A percentile compares a stretch with the other conserved stretches of the same genome.
phyloP scores from a whole-genome alignment of 2,329 filamentous ascomycete species.

The Escovopsis sp. region DNA sequence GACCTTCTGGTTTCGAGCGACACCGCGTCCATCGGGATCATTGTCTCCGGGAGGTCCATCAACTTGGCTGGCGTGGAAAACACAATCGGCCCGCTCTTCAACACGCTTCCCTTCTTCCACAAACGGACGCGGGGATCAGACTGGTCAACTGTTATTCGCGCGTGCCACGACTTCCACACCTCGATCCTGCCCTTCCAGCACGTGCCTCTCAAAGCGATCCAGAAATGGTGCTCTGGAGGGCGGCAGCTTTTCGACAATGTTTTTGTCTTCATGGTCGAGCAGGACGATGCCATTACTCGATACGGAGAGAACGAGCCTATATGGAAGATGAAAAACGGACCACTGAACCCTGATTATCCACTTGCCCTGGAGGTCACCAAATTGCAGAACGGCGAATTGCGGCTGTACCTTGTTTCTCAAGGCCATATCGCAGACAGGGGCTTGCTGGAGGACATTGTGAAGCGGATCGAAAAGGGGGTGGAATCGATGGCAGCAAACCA shows the following conservation, averaged over 20 bases:
- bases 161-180: slow-evolving; percentile 58
- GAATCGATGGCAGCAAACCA: slow-evolving; percentile 5
- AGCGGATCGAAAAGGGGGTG: slow-evolving; percentile 19
- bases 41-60: slow-evolving; percentile 65
- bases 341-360: slow-evolving; percentile 49
- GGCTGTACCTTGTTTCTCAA: slow-evolving; percentile 45
- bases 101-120: slow-evolving; percentile 63
- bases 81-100: slow-evolving; percentile 74
- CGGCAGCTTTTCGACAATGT: slow-evolving; percentile 60
- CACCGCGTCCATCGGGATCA: slow-evolving; percentile 49
- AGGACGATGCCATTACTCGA: slow-evolving; percentile 11
- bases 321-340: slow-evolving; percentile 39
- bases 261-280: slow-evolving; percentile 61
- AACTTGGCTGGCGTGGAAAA: slow-evolving; percentile 48
- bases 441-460: slow-evolving; percentile 21
- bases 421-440: slow-evolving; percentile 17
- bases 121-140: slow-evolving; percentile 26
- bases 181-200: slow-evolving; percentile 52
- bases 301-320: too few relatives aligned
- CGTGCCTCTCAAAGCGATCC: slow-evolving; percentile 61
- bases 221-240: slow-evolving; percentile 56
- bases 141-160: slow-evolving; percentile 44
- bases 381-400: slow-evolving; percentile 28
- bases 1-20: slow-evolving; percentile 23
- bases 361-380: slow-evolving; percentile 62